Evolutionary conservation across 441 rosid species (phyloP).

Genomic region (Eruca vesicaria): DNA sequence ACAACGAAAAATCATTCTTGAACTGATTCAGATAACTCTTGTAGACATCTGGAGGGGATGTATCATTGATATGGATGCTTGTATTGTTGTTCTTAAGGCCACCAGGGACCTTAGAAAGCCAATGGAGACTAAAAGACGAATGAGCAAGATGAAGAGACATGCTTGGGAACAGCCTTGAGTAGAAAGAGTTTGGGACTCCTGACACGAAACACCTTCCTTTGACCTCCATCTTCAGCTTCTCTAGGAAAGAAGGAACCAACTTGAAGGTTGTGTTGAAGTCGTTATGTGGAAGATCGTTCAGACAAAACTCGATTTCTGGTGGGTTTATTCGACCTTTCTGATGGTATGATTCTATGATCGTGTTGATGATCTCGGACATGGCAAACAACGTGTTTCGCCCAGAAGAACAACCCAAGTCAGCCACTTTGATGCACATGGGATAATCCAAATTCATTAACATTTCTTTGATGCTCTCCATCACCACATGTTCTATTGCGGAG

Average conservation of each 20-base stretch:
- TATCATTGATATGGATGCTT: slow-evolving; percentile 28
- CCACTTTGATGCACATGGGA: slow-evolving; percentile 8
- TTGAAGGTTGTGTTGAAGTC: slow-evolving; percentile 50
- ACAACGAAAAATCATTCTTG: slow-evolving; percentile 33
- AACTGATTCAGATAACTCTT: slow-evolving; percentile 38
- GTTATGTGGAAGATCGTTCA: slow-evolving; percentile 49
- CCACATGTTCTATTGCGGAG: not conserved
- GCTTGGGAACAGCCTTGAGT: too few relatives aligned
- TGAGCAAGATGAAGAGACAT: too few relatives aligned
- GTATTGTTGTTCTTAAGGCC: slow-evolving; percentile 21
- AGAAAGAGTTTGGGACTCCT: slow-evolving; percentile 47
- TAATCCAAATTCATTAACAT: not conserved
- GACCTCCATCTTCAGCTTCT: not conserved
- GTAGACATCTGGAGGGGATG: slow-evolving; percentile 31
- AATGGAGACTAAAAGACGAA: too few relatives aligned
- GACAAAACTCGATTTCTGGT: not conserved
- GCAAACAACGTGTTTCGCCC: slow-evolving; percentile 20
- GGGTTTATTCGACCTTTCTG: not conserved
- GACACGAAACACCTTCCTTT: slow-evolving; percentile 25
- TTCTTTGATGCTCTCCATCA: not conserved
- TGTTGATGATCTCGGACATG: slow-evolving; percentile 19
- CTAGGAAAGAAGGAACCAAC: slow-evolving; percentile 23
- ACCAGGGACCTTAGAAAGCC: slow-evolving; percentile 34
- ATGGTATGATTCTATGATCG: not conserved
- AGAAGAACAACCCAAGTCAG: slow-evolving; percentile 32